Conservation (phyloP, 1,139 yeast genomes). For the Debaryomycetaceae sp. region DNA sequence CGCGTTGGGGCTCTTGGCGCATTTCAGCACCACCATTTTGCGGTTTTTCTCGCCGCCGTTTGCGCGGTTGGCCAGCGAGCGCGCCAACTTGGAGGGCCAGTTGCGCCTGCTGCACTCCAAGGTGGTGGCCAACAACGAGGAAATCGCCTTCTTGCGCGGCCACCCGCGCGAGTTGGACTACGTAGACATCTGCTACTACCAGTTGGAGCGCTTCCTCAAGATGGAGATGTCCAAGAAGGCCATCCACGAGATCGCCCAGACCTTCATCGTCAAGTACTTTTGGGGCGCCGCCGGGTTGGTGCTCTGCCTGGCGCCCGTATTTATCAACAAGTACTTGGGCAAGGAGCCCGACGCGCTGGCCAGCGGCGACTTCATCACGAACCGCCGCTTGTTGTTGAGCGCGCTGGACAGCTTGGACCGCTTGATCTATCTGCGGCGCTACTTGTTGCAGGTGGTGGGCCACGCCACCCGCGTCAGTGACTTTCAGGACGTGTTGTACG, state of each 20-base stretch:
- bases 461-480: constrained; percentile 74
- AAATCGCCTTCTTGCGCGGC: constrained; percentile 81
- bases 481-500: constrained; percentile 61
- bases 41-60: constrained; percentile 85
- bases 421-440: constrained; percentile 79
- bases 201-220: constrained; percentile 72
- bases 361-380: constrained; percentile 82
- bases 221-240: constrained; percentile 76
- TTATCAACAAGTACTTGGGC: constrained; percentile 57
- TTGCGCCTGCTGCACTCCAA: constrained; percentile 81
- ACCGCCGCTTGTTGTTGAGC: constrained; percentile 75
- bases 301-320: constrained; percentile 85
- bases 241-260: constrained; percentile 71
- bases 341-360: constrained; percentile 47
- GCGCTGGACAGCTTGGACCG: constrained; percentile 90
- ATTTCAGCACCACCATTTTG: constrained; percentile 70
- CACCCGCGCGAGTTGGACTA: constrained; percentile 75
- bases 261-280: constrained; percentile 82
- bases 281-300: constrained; percentile 96
- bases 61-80: constrained; percentile 73
- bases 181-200: constrained; percentile 77
- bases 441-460: constrained; percentile 79
- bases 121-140: constrained; percentile 75
- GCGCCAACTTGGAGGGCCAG: constrained; percentile 81
- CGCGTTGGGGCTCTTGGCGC: constrained; percentile 75